These are phyloP conservation scores for Cyclocybe cylindracea DNA, from an alignment of 768 basidiomycete species.

Conservation along the genomic window DNA sequence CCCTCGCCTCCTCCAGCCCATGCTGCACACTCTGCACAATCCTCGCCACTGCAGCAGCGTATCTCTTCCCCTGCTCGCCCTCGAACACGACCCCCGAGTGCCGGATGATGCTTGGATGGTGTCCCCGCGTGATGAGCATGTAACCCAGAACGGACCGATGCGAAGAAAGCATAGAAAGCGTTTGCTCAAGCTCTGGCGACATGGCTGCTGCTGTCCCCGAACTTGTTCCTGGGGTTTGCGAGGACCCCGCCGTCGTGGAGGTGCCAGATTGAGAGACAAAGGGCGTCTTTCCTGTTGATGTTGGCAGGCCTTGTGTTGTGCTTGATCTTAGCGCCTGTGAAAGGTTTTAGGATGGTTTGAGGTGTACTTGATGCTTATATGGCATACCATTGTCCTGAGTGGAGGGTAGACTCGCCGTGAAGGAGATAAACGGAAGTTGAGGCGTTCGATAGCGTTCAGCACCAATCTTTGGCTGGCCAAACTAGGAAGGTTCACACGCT, in stretches of 20 bases:
- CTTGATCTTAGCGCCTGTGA: conserved; percentile 9
- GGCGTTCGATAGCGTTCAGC: too few species aligned
- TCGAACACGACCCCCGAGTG: conserved; percentile 86
- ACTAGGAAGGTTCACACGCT: too few species aligned
- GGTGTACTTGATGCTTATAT: too few species aligned
- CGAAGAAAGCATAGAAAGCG: conserved; percentile 70
- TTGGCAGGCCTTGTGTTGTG: conserved; percentile 1
- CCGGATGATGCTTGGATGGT: conserved; percentile 76
- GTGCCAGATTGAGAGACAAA: conserved; percentile 27
- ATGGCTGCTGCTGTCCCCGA: conserved; percentile 27
- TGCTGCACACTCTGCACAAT: conserved; percentile 79
- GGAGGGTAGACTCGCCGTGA: too few species aligned
- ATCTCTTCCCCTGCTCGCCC: conserved; percentile 77
- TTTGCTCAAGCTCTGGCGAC: conserved; percentile 84
- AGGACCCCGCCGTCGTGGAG: conserved; percentile 19
- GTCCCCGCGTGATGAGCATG: conserved; percentile 75
- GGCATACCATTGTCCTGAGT: too few species aligned
- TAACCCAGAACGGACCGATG: conserved; percentile 89
- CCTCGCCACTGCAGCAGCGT: conserved; percentile 67
- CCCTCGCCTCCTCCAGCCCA: conserved; percentile 79
- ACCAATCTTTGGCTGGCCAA: too few species aligned
- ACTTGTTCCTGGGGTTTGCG: conserved; percentile 13
- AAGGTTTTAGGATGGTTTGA: background rate
- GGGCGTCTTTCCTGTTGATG: conserved; percentile 25
- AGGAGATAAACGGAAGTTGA: too few species aligned